Percentiles rank a stretch among this genome's conserved stretches.
Conservation (phyloP, 2,329 filamentous ascomycete genomes). For the Aureobasidium musti region DNA sequence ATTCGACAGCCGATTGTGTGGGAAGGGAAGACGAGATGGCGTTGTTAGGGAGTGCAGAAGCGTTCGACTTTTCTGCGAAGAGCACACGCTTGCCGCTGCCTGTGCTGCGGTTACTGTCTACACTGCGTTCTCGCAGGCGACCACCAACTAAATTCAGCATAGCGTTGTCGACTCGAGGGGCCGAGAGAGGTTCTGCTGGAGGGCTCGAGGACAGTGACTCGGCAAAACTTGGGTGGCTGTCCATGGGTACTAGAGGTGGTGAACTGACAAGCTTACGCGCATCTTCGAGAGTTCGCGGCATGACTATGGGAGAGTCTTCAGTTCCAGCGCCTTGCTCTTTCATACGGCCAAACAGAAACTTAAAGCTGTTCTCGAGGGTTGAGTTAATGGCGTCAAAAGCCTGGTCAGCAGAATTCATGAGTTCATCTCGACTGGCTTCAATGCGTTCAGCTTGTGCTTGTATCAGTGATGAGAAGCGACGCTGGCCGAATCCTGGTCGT, state of each 20-base stretch:
- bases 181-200: slow-evolving; percentile 37
- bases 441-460: slow-evolving; percentile 81
- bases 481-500: slow-evolving; percentile 61
- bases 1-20: slow-evolving; percentile 33
- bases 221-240: slow-evolving; percentile 8
- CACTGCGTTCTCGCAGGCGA: slow-evolving; percentile 70
- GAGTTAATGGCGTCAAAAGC: slow-evolving; percentile 88
- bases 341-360: slow-evolving; percentile 85
- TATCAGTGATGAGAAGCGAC: slow-evolving; percentile 80
- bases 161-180: slow-evolving; percentile 57
- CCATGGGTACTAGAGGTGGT: slow-evolving; percentile 50
- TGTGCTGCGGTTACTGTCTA: slow-evolving; percentile 69
- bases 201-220: neutral
- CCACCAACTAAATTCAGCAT: slow-evolving; percentile 72
- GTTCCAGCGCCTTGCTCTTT: slow-evolving; percentile 63
- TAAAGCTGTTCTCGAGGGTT: slow-evolving; percentile 89
- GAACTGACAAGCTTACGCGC: slow-evolving; percentile 84
- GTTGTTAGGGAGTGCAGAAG: slow-evolving; percentile 4
- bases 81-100: slow-evolving; percentile 62
- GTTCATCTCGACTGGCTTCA: slow-evolving; percentile 68
- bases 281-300: slow-evolving; percentile 91
- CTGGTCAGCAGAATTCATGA: slow-evolving; percentile 83
- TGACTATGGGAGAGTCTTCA: slow-evolving; percentile 46
- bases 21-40: slow-evolving; percentile 23
- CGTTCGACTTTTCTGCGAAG: slow-evolving; percentile 41